Percentiles rank a stretch among this genome's conserved stretches.
phyloP scores from a whole-genome alignment of 768 basidiomycete species.

The Dentipellis fragilis region DNA sequence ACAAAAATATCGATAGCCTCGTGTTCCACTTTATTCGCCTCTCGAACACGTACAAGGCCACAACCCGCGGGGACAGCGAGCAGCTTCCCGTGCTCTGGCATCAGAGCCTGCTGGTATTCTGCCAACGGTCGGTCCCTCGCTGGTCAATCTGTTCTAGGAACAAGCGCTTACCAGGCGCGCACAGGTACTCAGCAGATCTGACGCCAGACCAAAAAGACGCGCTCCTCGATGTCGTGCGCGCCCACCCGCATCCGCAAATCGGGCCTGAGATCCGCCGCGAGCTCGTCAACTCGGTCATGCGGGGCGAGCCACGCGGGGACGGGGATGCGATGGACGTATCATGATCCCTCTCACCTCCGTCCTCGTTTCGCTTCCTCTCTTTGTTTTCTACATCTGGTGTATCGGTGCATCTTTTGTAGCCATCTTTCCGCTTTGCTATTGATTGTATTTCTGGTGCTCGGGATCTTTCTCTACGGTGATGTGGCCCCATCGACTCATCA shows the following conservation, averaged over 20 bases:
- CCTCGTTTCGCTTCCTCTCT: too few species aligned
- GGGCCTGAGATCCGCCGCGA: slow-evolving; percentile 86
- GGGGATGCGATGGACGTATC: slow-evolving; percentile 47
- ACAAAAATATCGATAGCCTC: slow-evolving; percentile 94
- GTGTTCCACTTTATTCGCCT: slow-evolving; percentile 98
- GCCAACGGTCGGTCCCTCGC: slow-evolving; percentile 59
- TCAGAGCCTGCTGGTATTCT: slow-evolving; percentile 90
- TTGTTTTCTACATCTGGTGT: too few species aligned
- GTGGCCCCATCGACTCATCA: too few species aligned
- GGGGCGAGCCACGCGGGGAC: slow-evolving; percentile 65
- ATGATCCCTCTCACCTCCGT: neutral
- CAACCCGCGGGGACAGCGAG: slow-evolving; percentile 56
- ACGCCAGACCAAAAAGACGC: slow-evolving; percentile 98
- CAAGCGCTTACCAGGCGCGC: neutral
- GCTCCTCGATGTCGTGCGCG: slow-evolving; percentile 84
- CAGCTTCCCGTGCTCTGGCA: slow-evolving; percentile 98
- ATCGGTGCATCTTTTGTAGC: too few species aligned
- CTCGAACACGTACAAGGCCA: slow-evolving; percentile 81
- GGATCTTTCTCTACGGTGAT: slow-evolving; percentile 5
- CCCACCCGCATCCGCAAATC: slow-evolving; percentile 80
- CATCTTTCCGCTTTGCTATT: neutral
- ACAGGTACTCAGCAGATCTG: slow-evolving; percentile 88
- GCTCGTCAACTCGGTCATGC: slow-evolving; percentile 73
- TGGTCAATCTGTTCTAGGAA: neutral
- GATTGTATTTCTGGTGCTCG: slow-evolving; percentile 19